A percentile compares a stretch with the other conserved stretches of the same genome.
These are phyloP conservation scores for Lobosporangium transversale DNA, from an alignment of 192 early-diverging fungal genomes.

Conservation along the genomic window DNA sequence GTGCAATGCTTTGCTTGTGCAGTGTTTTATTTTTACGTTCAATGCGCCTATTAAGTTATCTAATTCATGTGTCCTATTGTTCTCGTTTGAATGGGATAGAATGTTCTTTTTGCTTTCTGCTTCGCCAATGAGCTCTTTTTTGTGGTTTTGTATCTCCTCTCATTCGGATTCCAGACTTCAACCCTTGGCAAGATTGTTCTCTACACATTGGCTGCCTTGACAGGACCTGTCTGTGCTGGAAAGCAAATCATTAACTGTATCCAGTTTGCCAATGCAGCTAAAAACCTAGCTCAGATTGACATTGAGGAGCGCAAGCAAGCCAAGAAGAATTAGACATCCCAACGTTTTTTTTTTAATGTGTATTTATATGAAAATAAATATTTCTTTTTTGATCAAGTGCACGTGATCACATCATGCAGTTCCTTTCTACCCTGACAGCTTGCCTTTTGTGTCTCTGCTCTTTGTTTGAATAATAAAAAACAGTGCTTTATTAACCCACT, in stretches of 20 bases:
- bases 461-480: no score
- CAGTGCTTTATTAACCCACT: no score
- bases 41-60: no score
- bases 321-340: conserved; percentile 17
- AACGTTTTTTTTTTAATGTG: no score
- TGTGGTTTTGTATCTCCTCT: conserved; percentile 84
- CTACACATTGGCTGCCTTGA: conserved; percentile 24
- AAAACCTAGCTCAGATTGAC: conserved; percentile 79
- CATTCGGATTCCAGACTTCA: conserved; percentile 45
- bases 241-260: conserved; percentile 96
- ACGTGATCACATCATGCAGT: no score
- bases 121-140: conserved; percentile 93
- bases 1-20: no score
- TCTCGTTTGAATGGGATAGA: conserved; percentile 42
- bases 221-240: conserved; percentile 74
- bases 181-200: conserved; percentile 40
- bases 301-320: conserved; percentile 58
- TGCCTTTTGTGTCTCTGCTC: no score
- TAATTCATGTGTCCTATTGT: no score
- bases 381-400: no score
- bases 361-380: no score
- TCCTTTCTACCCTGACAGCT: no score
- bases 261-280: conserved; percentile 89
- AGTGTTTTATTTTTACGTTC: no score
- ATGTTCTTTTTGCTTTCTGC: conserved; percentile 92